These are phyloP conservation scores for Ogataea haglerorum DNA, from an alignment of 805 yeast species.

Conservation along the genomic window DNA sequence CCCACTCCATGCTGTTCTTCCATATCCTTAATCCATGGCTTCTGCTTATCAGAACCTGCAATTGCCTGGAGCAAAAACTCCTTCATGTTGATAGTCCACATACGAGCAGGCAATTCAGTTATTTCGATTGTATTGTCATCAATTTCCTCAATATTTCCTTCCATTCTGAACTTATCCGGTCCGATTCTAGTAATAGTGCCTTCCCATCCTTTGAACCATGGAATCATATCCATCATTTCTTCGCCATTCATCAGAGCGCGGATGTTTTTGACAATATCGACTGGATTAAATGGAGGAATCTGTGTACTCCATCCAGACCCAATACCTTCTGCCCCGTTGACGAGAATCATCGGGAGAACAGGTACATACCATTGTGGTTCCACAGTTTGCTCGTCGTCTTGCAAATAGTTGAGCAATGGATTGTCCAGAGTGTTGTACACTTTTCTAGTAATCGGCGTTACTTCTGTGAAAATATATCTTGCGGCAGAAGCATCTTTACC, in stretches of 20 bases:
- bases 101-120: conserved; percentile 86
- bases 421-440: conserved; percentile 80
- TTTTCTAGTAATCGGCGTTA: conserved; percentile 68
- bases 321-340: conserved; percentile 96
- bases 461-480: conserved; percentile 89
- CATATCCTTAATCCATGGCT: conserved; percentile 90
- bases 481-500: conserved; percentile 99
- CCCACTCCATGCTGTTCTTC: conserved; percentile 88
- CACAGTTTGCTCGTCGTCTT: conserved; percentile 90
- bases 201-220: conserved; percentile 97
- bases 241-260: conserved; percentile 70
- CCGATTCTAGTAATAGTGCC: conserved; percentile 69
- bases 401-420: conserved; percentile 70
- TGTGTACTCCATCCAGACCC: conserved; percentile 99
- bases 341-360: conserved; percentile 89
- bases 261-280: conserved; percentile 73
- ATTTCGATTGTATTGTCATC: conserved; percentile 82
- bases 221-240: conserved; percentile 67
- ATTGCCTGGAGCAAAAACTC: conserved; percentile 75
- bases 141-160: conserved; percentile 76
- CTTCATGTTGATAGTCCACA: conserved; percentile 91
- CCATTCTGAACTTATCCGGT: conserved; percentile 67
- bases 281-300: conserved; percentile 87
- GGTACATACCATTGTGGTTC: conserved; percentile 97
- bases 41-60: conserved; percentile 67